A percentile compares a stretch with the other conserved stretches of the same genome.
These are phyloP conservation scores for Neurospora discreta DNA, from an alignment of 495 filamentous ascomycete species.

Conservation along the genomic window DNA sequence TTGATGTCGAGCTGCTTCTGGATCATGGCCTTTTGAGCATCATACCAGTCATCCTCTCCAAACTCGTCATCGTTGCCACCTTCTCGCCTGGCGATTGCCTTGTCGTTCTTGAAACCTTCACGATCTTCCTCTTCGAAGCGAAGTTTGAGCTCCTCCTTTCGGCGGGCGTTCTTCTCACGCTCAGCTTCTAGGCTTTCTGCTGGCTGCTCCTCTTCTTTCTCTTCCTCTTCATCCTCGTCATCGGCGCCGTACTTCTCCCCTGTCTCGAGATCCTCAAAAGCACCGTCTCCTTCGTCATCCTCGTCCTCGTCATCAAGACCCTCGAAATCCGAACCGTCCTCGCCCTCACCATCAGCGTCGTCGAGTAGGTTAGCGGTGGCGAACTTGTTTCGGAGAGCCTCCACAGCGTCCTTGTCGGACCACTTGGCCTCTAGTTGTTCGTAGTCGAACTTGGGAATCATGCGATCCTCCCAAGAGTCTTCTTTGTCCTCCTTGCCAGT, in stretches of 20 bases:
- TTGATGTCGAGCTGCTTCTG: conserved; percentile 95
- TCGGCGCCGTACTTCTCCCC: conserved; percentile 45
- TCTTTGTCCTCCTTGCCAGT: conserved; percentile 51
- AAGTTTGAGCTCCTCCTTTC: conserved; percentile 87
- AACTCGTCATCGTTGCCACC: conserved; percentile 60
- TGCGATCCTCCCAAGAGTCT: conserved; percentile 56
- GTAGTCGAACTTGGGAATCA: conserved; percentile 71
- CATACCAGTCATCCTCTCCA: conserved; percentile 97
- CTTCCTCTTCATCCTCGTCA: conserved; percentile 19
- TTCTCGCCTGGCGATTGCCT: conserved; percentile 54
- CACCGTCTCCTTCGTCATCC: conserved; percentile 81
- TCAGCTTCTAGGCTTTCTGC: conserved; percentile 46
- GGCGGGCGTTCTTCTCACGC: conserved; percentile 77
- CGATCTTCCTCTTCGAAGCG: conserved; percentile 95
- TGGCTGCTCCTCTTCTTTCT: conserved; percentile 20
- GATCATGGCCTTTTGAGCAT: conserved; percentile 85
- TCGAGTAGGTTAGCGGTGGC: conserved; percentile 51
- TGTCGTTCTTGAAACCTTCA: conserved; percentile 83
- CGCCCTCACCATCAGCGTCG: conserved; percentile 36
- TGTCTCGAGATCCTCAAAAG: conserved; percentile 80
- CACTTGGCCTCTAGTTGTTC: conserved; percentile 73
- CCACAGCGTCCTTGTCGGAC: conserved; percentile 65
- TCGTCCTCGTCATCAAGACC: conserved; percentile 54
- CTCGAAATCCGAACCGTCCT: conserved; percentile 37
- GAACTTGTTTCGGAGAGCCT: conserved; percentile 63